Base-by-base conservation (phyloP, 2,329 filamentous ascomycete species). In the Fusarium armeniacum region DNA sequence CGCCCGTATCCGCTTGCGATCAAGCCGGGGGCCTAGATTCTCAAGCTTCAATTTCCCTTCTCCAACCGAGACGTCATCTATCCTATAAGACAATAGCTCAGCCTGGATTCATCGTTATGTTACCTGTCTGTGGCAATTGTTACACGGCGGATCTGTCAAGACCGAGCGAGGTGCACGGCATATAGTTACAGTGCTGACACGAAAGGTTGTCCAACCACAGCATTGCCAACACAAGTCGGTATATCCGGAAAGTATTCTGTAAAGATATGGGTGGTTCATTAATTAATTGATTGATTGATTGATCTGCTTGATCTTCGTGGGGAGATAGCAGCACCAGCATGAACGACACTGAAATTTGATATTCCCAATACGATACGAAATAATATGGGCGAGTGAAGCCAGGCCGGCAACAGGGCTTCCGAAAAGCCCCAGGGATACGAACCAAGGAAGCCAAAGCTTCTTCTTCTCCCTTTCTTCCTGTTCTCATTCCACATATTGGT, bases 51-150 rank as follows among this genome's bases (percentile, higher is more conserved):
- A 26, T 36, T 60, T 58, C 22, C 46, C 40, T 52, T 55, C 26
- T 57, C 47, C 26, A 33, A 45, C 40, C 43, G 43, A 64, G 32
- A 70, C 67, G 67, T 70, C 67, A 70, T 70, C 18, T 58, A 26
- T 51, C 50, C 49, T 36, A 18, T 51, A 36, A 51, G 41, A 70
- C 67, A 68, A 47, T 32, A 36, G 43, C 57, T 54, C 24, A 47
- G 22, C 33, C 45, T 53, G 51, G 26, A 36, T 49, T 51, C 35
- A 41, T 49, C 35, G 43, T 43, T 13, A 45, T 52, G n/a, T 40
- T 22, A 50, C 30, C 49, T 22, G 20, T 36, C 32, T 43, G 32
- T 41, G 46, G 38, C 47, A 24, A 66, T 30, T 36, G 51, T 54
- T 47, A 36, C 41, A 47, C 66, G 36, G 40, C 46, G 33, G 24